phyloP scores from a whole-genome alignment of 148 eudicot species.

The Mesembryanthemum crystallinum region DNA sequence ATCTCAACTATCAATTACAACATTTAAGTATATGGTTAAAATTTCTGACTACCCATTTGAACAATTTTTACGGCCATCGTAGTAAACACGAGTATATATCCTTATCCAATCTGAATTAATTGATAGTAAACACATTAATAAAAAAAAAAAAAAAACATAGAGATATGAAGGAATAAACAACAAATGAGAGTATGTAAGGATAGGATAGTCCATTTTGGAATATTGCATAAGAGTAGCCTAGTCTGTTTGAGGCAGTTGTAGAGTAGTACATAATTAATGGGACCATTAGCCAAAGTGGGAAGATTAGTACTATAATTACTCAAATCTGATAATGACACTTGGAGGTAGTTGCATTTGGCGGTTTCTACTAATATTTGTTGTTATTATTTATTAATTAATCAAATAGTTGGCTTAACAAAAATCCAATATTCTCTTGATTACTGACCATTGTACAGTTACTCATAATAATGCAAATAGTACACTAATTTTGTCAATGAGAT shows the following conservation, averaged over 20 bases:
- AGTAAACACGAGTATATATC: too few relatives aligned
- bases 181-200: too few relatives aligned
- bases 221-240: background rate
- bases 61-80: too few relatives aligned
- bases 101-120: too few relatives aligned
- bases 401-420: background rate
- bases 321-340: slow-evolving; percentile 23
- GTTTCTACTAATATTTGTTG: background rate
- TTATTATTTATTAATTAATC: background rate
- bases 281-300: slow-evolving; percentile 21
- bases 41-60: too few relatives aligned
- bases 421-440: background rate
- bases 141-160: too few relatives aligned
- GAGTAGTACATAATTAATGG: background rate
- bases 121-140: too few relatives aligned
- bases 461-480: too few relatives aligned
- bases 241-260: background rate
- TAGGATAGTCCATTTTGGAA: too few relatives aligned
- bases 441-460: background rate
- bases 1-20: too few relatives aligned
- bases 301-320: slow-evolving; percentile 12
- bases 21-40: too few relatives aligned
- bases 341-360: slow-evolving; percentile 18
- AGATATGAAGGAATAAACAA: too few relatives aligned
- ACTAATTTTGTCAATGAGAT: background rate